Conservation (phyloP, 306 rosid genomes). For the Erythrophleum fordii region DNA sequence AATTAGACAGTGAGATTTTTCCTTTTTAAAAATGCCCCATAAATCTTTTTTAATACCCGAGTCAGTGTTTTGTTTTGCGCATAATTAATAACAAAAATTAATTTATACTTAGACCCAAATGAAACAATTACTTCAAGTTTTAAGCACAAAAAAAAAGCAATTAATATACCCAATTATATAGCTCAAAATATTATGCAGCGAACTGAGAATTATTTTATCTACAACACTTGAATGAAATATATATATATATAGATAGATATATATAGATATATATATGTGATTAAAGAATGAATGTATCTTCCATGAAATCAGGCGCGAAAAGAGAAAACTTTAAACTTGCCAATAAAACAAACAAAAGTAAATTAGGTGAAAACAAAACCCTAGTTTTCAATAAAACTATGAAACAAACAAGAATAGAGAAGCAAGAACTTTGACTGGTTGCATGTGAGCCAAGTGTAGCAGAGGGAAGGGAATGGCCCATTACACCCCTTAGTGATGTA, state of each 20-base stretch:
- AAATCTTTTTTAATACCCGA: neutral
- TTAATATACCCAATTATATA: neutral
- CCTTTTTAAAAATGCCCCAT: neutral
- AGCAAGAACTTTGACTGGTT: slow-evolving; percentile 39
- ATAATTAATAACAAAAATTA: neutral
- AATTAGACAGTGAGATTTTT: neutral
- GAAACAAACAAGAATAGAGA: too few relatives aligned
- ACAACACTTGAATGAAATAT: neutral
- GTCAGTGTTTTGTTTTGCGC: neutral
- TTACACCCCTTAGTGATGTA: neutral
- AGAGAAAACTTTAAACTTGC: too few relatives aligned
- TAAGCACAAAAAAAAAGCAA: too few relatives aligned
- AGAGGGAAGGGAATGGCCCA: slow-evolving; percentile 9
- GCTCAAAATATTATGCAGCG: neutral
- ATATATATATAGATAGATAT: too few relatives aligned
- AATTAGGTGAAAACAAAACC: too few relatives aligned
- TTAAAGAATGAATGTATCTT: too few relatives aligned
- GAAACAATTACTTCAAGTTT: too few relatives aligned
- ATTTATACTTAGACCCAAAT: too few relatives aligned
- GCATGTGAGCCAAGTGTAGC: slow-evolving; percentile 47
- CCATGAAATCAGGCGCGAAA: too few relatives aligned
- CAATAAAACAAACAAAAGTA: too few relatives aligned
- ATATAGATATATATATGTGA: too few relatives aligned
- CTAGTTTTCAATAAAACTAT: neutral
- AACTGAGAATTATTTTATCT: neutral